Evolutionary conservation across 1,139 yeast genomes (phyloP).

Genomic region (Eremothecium gossypii): DNA sequence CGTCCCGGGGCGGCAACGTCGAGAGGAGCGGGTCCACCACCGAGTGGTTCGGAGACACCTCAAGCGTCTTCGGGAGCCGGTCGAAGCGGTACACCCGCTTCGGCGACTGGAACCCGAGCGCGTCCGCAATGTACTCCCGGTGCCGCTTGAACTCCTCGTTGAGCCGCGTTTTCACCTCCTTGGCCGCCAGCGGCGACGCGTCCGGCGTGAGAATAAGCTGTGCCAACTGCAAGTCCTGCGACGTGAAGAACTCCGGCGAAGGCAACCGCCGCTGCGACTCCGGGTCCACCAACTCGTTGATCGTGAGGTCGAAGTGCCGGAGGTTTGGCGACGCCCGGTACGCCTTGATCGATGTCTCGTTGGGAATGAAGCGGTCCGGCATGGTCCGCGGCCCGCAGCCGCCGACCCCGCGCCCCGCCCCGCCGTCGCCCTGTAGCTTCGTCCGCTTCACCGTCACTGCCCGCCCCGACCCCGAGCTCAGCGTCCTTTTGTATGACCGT

Average conservation of each 20-base stretch:
- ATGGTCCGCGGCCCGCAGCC: constrained; percentile 1
- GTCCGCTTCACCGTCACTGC: constrained; percentile 1
- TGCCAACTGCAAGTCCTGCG: constrained; percentile 26
- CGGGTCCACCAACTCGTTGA: constrained; percentile 12
- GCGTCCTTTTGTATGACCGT: constrained; percentile 2
- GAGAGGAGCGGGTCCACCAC: constrained; percentile 17
- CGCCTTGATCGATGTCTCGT: constrained; percentile 23
- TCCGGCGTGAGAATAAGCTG: constrained; percentile 12
- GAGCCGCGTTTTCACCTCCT: constrained; percentile 13
- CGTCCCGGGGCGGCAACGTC: constrained; percentile 17
- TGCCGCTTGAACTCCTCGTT: constrained; percentile 18
- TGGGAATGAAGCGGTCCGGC: constrained; percentile 31
- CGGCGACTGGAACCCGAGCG: constrained; percentile 35
- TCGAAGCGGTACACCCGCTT: constrained; percentile 17
- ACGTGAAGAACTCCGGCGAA: constrained; percentile 24
- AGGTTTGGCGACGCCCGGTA: constrained; percentile 20
- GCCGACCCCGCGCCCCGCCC: constrained; percentile 1
- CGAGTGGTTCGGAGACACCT: constrained; percentile 9
- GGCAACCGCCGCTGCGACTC: constrained; percentile 10
- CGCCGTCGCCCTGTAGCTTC: neutral
- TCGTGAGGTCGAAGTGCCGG: constrained; percentile 11
- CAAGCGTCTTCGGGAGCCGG: neutral
- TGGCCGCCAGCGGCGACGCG: constrained; percentile 11
- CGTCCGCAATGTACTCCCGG: constrained; percentile 38
- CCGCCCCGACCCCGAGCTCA: constrained; percentile 2